Evolutionary conservation across 192 early-diverging fungal species (phyloP), one percentile per base, ranked within the genome.

Genomic region (Coemansia sp.): DNA sequence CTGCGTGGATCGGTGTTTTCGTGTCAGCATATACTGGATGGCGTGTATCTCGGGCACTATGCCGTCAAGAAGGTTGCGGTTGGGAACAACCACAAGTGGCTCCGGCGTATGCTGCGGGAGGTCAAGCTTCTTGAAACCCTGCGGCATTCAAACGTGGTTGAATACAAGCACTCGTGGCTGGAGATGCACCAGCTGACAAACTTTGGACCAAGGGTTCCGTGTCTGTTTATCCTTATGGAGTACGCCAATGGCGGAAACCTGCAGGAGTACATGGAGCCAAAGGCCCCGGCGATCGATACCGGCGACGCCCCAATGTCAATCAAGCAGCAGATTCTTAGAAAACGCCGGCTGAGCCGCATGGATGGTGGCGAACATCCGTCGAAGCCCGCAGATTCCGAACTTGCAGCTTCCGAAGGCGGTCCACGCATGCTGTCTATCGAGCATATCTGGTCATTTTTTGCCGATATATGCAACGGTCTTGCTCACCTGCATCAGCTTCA

Each of bases 101-200:
- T 98, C 5, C 85, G 90, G 13, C 79, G 89, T 17, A 93, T 96
- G 91, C 73, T 98, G 22, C 82, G 89, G 45, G 95, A 98, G 53
- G 95, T 98, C 18, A 89, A 89, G 67, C 73, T 98, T 46, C 79
- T 98, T 14, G 93, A 95, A 57, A 77, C 82, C 18, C 78, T 98
- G 11, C 87, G 84, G 20, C 93, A 98, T 67, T 89, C 87, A 0
- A 97, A 95, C 41, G 91, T 97, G 45, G 81, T 95, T 44, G 85
- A 90, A 35, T 98, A 97, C 65, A 98, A 98, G 50, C 93, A 95
- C 56, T 91, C 91, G 17, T 95, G 94, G 93, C 75, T 97, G 14
- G 94, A 97, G 51, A 77, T 90, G 55, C 81, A 91, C 56, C 79
- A 84, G 40, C 61, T 90, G 0, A 83, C 89, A 25, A 60, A 64